Evolutionary conservation across 1,139 yeast genomes (phyloP), one percentile per base, ranked within the genome.

Genomic region (Geotrichum fermentans): DNA sequence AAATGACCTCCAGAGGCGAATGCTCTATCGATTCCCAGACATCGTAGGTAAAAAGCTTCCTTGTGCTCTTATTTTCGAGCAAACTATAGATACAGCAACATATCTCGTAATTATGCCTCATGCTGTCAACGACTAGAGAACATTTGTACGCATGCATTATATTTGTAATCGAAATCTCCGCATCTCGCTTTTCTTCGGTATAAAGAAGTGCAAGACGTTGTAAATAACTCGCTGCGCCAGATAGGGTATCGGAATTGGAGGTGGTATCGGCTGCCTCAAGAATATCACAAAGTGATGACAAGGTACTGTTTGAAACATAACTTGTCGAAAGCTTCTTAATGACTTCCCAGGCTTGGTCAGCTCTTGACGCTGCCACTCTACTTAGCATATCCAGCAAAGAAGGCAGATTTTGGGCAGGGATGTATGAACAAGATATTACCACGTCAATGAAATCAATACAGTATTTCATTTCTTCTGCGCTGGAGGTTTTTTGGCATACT

Each of bases 391-490:
- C 72, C 3, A 81, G 59, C 1, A 73, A 64, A 18, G 67, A 66
- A 45, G 63, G 62, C 32, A 78, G 60, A 32, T 66, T 61, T 1
- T 65, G 58, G 10, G 64, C 53, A 0, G 86, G 84, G 2, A 81
- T 60, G 29, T 65, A 61, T 0, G 83, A 81, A 55, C 70, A 75
- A 0, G 73, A 59, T 43, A 77, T 67, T 3, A 77, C 66, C 0
- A 78, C 65, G 43, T 75, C 75, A 17, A 82, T 58, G 11, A 79
- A 56, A 2, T 68, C 69, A n/a, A 80, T 59, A 34, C 78, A 69
- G 10, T 69, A 59, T n/a, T 63, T 60, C n/a, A 79, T 58, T 8
- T 79, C 72, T 0, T 59, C 56, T 4, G 58, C 58, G 39, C 73
- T 71, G 0, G 76, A 64, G 0, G 84, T 74, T 18, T 62, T 65